Evolutionary conservation across 2,329 filamentous ascomycete species (phyloP), one percentile per base, ranked within the genome.

Genomic region (Aspergillus amoenus): DNA sequence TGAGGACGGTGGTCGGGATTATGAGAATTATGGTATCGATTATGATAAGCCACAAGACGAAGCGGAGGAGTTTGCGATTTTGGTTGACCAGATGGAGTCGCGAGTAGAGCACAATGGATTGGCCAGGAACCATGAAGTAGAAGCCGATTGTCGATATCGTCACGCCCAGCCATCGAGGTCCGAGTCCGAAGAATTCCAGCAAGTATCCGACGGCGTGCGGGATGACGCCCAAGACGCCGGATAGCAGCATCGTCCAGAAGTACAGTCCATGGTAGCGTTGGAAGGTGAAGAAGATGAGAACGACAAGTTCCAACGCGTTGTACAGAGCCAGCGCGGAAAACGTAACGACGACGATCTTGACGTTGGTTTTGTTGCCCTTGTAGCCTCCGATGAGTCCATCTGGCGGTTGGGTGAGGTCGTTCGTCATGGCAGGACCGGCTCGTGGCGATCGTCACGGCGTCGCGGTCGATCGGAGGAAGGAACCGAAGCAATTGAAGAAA

Each of bases 41-140:
- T 46, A 85, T 78, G 59, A 88, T 87, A 77, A 87, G 82, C 59
- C 69, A 78, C 0, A 85, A 74, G 0, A 84, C 78, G 41, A 75
- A 74, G 18, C 76, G 78, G 3, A 87, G 70, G 2, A 81, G 66
- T 0, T 65, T 69, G 4, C 71, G 72, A 44, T 80, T 82, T 44
- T 79, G 79, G 1, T 83, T 73, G n/a, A 88, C 76, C 8, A 88
- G 74, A 64, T 87, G 84, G 1, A 88, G 78, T 7, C 85, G 79
- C 0, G 84, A 87, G 73, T 84, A 88, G 1, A 88, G 74, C 1
- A 88, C 84, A n/a, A 87, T 63, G 0, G 81, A 82, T 66, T 86
- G 83, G 2, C 84, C 84, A 3, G 84, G 84, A 1, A 87, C 80
- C 82, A 87, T 85, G 6, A 76, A 63, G 60, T 81, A 81, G 77